phyloP scores from a whole-genome alignment of 2,329 filamentous ascomycete genomes.

The Colletotrichum theobromicola region DNA sequence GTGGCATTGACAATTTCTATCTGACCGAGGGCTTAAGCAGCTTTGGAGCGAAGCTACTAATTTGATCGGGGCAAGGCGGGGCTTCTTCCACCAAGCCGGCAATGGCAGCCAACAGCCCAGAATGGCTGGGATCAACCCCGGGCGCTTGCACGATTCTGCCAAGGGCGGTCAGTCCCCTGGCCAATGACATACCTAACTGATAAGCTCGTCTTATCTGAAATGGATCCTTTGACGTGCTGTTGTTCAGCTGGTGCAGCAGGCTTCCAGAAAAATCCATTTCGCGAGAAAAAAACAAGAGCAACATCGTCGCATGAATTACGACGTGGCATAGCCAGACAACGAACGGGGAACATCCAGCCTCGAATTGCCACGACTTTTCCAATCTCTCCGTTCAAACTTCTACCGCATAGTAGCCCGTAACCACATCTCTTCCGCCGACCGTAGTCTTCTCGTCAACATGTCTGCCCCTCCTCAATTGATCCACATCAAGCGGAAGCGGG shows the following conservation, averaged over 20 bases:
- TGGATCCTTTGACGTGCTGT: not conserved
- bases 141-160: not conserved
- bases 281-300: not conserved
- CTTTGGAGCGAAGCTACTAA: not conserved
- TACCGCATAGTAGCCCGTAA: not conserved
- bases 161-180: not conserved
- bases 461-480: conserved; percentile 64
- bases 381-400: not conserved
- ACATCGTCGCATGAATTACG: not conserved
- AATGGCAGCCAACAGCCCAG: not conserved
- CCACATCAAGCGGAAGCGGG: conserved; percentile 66
- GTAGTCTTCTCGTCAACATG: conserved; percentile 39
- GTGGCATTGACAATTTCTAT: not conserved
- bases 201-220: conserved; percentile 1
- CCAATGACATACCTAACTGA: not conserved
- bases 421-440: not conserved
- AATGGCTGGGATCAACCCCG: not conserved
- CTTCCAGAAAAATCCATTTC: conserved; percentile 16
- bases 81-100: not conserved
- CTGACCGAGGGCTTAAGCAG: not conserved
- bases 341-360: not conserved
- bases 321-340: not conserved
- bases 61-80: not conserved
- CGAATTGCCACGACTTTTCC: not conserved
- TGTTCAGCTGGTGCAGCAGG: not conserved